Evolutionary conservation across 345 rosid genomes (phyloP), one percentile per base, ranked within the genome.

Genomic region (Dimocarpus longan): DNA sequence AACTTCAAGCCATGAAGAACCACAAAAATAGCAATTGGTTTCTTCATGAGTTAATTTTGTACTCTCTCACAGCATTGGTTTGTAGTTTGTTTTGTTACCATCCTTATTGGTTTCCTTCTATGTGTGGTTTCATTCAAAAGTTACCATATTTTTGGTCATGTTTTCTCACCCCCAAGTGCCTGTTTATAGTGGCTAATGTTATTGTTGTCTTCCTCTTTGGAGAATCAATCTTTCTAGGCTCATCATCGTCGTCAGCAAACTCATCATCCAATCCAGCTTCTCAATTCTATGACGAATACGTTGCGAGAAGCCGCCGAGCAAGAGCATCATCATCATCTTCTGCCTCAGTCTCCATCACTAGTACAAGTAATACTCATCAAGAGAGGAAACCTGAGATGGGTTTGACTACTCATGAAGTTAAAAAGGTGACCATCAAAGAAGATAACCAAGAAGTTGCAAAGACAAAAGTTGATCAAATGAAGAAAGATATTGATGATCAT

Each of bases 181-280:
- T 90, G 85, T 90, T 91, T 64, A 1, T 91, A 10, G 79, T 90
- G 3, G 86, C 83, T 32, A 91, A 91, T 75, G 84, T 82, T 66
- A 91, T 91, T 52, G 82, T 91, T 46, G 78, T 72, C 68, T 81
- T 86, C 80, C 92, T 91, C 5, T 81, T 88, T 21, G 86, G 93
- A 66, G 87, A 90, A 80, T 88, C 91, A 12, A 84, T 62, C 80
- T 69, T 84, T 39, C 8, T 37, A 22, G 65, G 84, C 39, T 66
- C 75, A 59, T 42, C 80, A 8, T 73, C 84, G 2, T 3, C 37
- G 2, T 32, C 37, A 32, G 1, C 37, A 32, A 32, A 3, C 37
- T 32, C 37, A 32, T 32, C 37, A 11, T 66, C 84, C 24, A 60
- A 22, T 24, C 76, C 83, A 0, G 12, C 10, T 0, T 3, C 39